phyloP scores from a whole-genome alignment of 2,329 filamentous ascomycete species.

The Aspergillus niger region DNA sequence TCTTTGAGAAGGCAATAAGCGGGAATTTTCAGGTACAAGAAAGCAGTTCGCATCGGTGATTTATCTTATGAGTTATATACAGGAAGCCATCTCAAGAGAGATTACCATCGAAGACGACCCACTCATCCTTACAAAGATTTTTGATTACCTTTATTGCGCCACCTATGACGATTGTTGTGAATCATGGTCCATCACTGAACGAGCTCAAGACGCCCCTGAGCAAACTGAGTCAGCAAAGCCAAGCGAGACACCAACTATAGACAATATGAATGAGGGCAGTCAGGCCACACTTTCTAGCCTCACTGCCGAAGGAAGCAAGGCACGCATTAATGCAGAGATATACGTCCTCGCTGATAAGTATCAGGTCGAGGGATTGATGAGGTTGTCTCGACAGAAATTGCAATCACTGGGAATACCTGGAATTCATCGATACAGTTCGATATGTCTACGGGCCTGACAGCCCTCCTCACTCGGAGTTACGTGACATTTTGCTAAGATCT shows the following conservation, averaged over 20 bases:
- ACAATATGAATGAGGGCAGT: not conserved
- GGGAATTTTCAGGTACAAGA: constrained; percentile 1
- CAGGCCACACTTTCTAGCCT: not conserved
- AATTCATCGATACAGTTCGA: not conserved
- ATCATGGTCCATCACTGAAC: not conserved
- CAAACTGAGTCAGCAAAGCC: not conserved
- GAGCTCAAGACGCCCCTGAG: constrained; percentile 1
- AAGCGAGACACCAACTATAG: not conserved
- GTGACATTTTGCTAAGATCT: not conserved
- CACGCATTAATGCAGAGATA: constrained; percentile 5
- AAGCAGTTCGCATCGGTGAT: not conserved
- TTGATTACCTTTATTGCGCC: constrained; percentile 10
- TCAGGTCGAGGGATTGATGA: not conserved
- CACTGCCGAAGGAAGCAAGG: not conserved
- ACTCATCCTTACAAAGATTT: not conserved
- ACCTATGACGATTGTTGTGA: constrained; percentile 1
- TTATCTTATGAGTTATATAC: not conserved
- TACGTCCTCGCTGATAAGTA: constrained; percentile 1
- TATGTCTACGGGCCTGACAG: not conserved
- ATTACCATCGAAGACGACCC: not conserved
- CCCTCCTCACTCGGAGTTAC: not conserved
- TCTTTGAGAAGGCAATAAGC: constrained; percentile 1
- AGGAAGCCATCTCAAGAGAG: constrained; percentile 1
- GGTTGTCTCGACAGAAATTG: not conserved
- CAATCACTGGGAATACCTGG: constrained; percentile 1